phyloP scores from a whole-genome alignment of 2,329 filamentous ascomycete species.

The Sporothrix schenckii region DNA sequence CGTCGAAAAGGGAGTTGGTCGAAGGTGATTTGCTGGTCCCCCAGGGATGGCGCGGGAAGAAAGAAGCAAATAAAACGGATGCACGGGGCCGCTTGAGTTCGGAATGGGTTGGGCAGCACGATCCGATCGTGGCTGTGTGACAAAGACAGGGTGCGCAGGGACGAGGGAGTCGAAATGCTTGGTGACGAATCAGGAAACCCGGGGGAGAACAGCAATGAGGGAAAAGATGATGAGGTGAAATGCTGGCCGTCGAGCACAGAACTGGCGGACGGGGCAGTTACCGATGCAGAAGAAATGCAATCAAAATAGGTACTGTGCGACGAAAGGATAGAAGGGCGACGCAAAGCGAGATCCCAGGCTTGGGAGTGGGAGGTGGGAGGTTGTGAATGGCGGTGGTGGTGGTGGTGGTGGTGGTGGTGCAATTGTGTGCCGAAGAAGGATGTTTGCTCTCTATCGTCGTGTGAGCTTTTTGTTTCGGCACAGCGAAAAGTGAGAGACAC shows the following conservation, averaged over 20 bases:
- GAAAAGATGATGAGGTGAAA: neutral
- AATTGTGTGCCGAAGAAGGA: slow-evolving; percentile 13
- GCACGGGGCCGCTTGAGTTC: neutral
- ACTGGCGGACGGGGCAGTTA: neutral
- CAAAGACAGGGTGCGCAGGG: neutral
- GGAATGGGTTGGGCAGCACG: slow-evolving; percentile 13
- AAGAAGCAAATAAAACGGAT: neutral
- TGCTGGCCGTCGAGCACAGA: neutral
- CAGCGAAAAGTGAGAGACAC: neutral
- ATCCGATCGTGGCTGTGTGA: slow-evolving; percentile 16
- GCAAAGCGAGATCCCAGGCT: neutral
- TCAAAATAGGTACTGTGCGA: neutral
- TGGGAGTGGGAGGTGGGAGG: neutral
- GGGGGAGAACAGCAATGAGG: neutral
- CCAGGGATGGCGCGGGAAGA: slow-evolving; percentile 9
- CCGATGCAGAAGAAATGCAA: neutral
- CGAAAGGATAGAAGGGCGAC: neutral
- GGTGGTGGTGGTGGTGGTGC: neutral
- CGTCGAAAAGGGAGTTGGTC: no score
- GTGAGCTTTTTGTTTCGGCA: slow-evolving; percentile 22
- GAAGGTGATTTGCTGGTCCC: slow-evolving; percentile 1
- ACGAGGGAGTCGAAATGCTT: neutral
- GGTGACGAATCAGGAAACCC: neutral
- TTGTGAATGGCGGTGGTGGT: neutral
- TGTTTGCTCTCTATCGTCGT: slow-evolving; percentile 7